Evolutionary conservation across 2,329 filamentous ascomycete genomes (phyloP), one percentile per base, ranked within the genome.

Genomic region (Ceratocystis diversiconidia): DNA sequence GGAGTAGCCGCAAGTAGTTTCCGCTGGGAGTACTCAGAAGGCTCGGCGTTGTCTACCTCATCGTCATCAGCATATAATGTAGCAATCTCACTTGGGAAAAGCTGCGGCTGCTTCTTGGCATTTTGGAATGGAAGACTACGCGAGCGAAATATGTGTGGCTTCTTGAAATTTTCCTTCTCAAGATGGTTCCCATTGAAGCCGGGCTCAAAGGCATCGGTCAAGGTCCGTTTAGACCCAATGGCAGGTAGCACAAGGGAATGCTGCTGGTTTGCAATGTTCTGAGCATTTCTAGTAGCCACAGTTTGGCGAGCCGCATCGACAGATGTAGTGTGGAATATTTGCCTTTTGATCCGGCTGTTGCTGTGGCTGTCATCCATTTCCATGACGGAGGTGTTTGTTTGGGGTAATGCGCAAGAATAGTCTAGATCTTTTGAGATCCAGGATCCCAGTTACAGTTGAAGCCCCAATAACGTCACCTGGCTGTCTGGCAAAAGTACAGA

Each of bases 21-120:
- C 62, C 84, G 77, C 71, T 87, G 85, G 0, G 82, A 80, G 71
- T 84, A 84, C 67, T 85, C 81, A 17, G 79, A 80, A 74, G 69
- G 1, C 70, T 65, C 60, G 30, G 61, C 63, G 28, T 62, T 19
- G 30, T 22, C 61, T 19, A 65, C 19, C 10, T 66, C 61, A 25
- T 66, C 30, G 41, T 62, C 50, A 41, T 41, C 36, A n/a, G 69
- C 57, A 19, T 44, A 22, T 4, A 76, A 67, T 17, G 75, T 70
- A 30, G 76, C 72, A 68, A 87, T 81, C 32, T 73, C 72, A 71
- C 80, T 82, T 17, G 80, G 76, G 52, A 70, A 71, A 44, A 80
- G 67, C 50, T 70, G 69, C 48, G 72, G 68, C 17, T 57, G 61
- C 59, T 64, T 68, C 48, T 48, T 48, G 5, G 19, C 8, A n/a